phyloP scores from a whole-genome alignment of 2,329 filamentous ascomycete genomes.

The Exophiala sp. region DNA sequence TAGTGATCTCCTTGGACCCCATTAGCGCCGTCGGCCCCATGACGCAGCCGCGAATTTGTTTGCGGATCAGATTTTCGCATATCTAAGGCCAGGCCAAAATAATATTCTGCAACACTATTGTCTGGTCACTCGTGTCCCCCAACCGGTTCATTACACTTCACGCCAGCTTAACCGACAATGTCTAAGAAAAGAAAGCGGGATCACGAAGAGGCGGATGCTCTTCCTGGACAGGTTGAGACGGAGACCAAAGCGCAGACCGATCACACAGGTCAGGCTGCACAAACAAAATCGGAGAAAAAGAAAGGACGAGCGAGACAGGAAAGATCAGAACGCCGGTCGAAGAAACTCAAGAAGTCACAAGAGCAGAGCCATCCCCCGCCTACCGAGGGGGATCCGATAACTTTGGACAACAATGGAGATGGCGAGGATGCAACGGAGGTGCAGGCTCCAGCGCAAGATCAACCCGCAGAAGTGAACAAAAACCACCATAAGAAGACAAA shows the following conservation, averaged over 20 bases:
- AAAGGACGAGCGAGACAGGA: slow-evolving; percentile 23
- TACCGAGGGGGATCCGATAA: background rate
- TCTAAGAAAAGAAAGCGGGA: slow-evolving; percentile 1
- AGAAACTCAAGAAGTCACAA: slow-evolving; percentile 22
- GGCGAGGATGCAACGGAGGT: background rate
- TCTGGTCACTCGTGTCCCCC: background rate
- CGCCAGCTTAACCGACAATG: background rate
- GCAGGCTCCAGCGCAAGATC: background rate
- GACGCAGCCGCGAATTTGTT: background rate
- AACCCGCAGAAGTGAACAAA: slow-evolving; percentile 33
- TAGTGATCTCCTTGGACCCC: background rate
- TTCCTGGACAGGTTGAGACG: background rate
- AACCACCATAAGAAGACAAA: slow-evolving; percentile 30
- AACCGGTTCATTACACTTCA: too few relatives aligned
- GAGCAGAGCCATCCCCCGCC: slow-evolving; percentile 2
- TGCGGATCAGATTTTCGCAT: background rate
- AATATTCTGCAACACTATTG: background rate
- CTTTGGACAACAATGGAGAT: background rate
- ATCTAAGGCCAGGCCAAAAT: background rate
- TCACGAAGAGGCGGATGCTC: background rate
- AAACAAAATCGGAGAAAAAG: slow-evolving; percentile 3
- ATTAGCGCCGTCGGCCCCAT: background rate
- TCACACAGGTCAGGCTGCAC: slow-evolving; percentile 3
- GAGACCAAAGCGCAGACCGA: slow-evolving; percentile 1
- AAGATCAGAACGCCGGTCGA: slow-evolving; percentile 27